Percentiles rank a stretch among this genome's conserved stretches.
phyloP scores from a whole-genome alignment of 1,284 basidiomycete genomes.

The Ceratobasidium sp. region DNA sequence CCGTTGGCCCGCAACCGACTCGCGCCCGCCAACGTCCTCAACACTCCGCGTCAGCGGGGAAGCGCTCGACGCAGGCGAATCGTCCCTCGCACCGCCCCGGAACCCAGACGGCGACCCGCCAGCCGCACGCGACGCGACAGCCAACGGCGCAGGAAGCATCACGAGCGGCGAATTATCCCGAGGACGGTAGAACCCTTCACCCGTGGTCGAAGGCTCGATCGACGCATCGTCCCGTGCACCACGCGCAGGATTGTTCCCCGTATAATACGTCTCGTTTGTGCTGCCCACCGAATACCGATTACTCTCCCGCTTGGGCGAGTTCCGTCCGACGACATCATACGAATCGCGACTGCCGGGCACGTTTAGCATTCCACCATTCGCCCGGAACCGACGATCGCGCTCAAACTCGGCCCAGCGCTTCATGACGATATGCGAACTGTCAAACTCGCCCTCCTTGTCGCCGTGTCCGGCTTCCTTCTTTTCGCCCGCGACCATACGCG shows the following conservation, averaged over 20 bases:
- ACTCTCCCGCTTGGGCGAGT: conserved; percentile 69
- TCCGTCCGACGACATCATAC: conserved; percentile 64
- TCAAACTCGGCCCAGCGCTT: conserved; percentile 99
- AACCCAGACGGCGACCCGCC: conserved; percentile 6
- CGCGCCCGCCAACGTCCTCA: conserved; percentile 2
- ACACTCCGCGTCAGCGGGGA: conserved; percentile 11
- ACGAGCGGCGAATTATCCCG: conserved; percentile 40
- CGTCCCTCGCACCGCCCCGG: conserved; percentile 34
- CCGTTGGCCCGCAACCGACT: background rate
- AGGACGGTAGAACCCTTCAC: conserved; percentile 29
- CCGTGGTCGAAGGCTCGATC: conserved; percentile 33
- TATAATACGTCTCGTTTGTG: conserved; percentile 74
- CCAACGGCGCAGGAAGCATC: conserved; percentile 39
- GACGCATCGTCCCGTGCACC: conserved; percentile 26
- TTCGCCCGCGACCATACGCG: conserved; percentile 86
- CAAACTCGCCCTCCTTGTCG: conserved; percentile 96
- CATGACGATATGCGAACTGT: conserved; percentile 97
- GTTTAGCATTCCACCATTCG: conserved; percentile 56
- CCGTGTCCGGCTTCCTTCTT: conserved; percentile 77
- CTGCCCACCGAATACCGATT: conserved; percentile 84
- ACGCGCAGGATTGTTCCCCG: conserved; percentile 8
- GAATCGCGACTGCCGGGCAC: conserved; percentile 73
- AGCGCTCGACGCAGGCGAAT: conserved; percentile 24
- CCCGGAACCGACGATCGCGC: conserved; percentile 92
- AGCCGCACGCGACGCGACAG: conserved; percentile 35